These are phyloP conservation scores for Cladosporium sp. DNA, from an alignment of 2,329 filamentous ascomycete genomes.

Conservation along the genomic window DNA sequence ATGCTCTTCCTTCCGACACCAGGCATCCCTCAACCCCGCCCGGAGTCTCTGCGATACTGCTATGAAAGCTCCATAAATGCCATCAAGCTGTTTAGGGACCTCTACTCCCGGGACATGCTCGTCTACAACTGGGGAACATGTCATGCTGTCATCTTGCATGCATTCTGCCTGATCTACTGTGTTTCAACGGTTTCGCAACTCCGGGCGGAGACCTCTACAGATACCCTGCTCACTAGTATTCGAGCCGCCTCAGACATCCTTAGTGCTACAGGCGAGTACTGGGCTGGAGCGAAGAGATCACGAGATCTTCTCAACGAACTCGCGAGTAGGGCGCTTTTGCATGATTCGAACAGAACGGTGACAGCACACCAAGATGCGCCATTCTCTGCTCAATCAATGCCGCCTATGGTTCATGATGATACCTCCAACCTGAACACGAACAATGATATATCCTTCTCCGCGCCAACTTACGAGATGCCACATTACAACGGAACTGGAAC, in stretches of 20 bases:
- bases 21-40: background rate
- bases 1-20: background rate
- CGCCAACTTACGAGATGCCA: background rate
- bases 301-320: background rate
- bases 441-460: background rate
- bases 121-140: conserved; percentile 2
- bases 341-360: background rate
- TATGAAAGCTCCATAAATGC: background rate
- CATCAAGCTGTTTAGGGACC: background rate
- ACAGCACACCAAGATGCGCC: background rate
- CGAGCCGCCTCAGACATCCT: background rate
- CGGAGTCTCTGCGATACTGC: background rate
- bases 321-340: background rate
- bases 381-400: background rate
- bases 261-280: conserved; percentile 3
- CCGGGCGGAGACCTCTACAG: background rate
- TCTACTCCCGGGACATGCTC: background rate
- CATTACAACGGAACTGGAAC: background rate
- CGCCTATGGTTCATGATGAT: background rate
- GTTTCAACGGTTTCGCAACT: background rate
- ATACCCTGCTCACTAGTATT: background rate
- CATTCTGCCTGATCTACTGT: conserved; percentile 2
- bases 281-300: background rate
- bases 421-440: background rate
- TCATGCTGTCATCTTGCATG: conserved; percentile 1